Evolutionary conservation across 2,329 filamentous ascomycete species (phyloP), one percentile per base, ranked within the genome.

Genomic region (Fusarium incarnatum): DNA sequence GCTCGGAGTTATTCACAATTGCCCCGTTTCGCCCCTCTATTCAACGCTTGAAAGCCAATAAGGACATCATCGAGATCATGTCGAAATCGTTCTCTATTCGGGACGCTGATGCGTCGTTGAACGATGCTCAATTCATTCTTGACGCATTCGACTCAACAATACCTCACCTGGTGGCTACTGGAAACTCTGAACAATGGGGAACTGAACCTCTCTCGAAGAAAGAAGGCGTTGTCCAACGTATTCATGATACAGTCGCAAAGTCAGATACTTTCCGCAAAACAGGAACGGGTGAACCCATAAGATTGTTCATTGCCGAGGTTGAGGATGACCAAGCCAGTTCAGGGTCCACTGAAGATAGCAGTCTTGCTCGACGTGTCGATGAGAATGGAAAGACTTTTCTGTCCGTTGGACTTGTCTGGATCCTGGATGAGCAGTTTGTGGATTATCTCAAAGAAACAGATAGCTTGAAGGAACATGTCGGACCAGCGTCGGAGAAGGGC

Each of bases 101-200:
- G 30, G 66, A 76, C 30, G 74, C 68, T 22, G 57, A 55, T 22
- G 54, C 56, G 34, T 57, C 60, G 41, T 65, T 60, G n/a, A 58
- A 72, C 34, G 77, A 79, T 64, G 68, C 70, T 55, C 57, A 72
- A 32, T 77, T 78, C 72, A 75, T 79, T 44, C 57, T 75, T 30
- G 70, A 71, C 27, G 76, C 75, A 48, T 77, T 78, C 67, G 73
- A 77, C 63, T 78, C 75, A 12, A 73, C 70, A 11, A 48, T 80
- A 40, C 71, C 75, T 48, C 68, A 75, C 56, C 73, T 79, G 47
- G 66, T 50, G 40, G 71, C 73, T 15, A 60, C 72, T 20, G 78
- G 73, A 34, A 77, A 72, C 48, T 68, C 60, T 49, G 72, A 50
- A n/a, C 76, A 76, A 73, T 78, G 77, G 75, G 76, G 76, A 10